Evolutionary conservation across 768 basidiomycete species (phyloP).

Genomic region (Tricholoma terreum): DNA sequence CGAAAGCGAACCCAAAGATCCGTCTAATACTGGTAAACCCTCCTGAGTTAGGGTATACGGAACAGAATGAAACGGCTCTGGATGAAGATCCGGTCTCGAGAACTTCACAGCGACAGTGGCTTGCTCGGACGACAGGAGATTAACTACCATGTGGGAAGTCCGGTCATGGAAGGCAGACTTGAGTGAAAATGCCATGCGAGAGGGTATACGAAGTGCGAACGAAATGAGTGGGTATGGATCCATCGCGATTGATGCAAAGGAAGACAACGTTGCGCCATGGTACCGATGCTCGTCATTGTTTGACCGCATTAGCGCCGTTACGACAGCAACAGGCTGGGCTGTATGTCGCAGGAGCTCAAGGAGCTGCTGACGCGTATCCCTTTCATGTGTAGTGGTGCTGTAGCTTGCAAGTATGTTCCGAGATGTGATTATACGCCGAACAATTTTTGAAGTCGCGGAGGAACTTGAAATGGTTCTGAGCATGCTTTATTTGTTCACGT

Average conservation of each 20-base stretch:
- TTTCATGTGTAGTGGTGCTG: constrained; percentile 10
- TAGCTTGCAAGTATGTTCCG: constrained; percentile 3
- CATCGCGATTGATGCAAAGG: constrained; percentile 89
- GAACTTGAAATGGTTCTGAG: background rate
- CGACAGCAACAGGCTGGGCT: constrained; percentile 84
- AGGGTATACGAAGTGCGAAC: constrained; percentile 88
- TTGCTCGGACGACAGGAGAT: constrained; percentile 73
- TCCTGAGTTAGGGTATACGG: constrained; percentile 43
- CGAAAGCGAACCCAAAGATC: constrained; percentile 65
- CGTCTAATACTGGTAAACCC: constrained; percentile 57
- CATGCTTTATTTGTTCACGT: background rate
- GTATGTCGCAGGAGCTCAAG: constrained; percentile 66
- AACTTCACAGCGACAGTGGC: constrained; percentile 61
- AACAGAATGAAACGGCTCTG: constrained; percentile 49
- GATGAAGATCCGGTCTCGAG: constrained; percentile 67
- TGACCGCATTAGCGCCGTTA: constrained; percentile 66
- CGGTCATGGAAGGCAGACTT: constrained; percentile 22
- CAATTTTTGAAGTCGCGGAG: background rate
- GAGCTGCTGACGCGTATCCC: constrained; percentile 28
- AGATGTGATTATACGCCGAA: background rate
- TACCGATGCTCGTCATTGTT: constrained; percentile 29
- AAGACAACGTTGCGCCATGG: constrained; percentile 93
- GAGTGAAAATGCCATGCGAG: constrained; percentile 74
- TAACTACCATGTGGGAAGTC: constrained; percentile 66
- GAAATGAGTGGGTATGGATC: constrained; percentile 85